A percentile compares a stretch with the other conserved stretches of the same genome.
Conservation (phyloP, 768 basidiomycete species). For the Tylopilus balloui region DNA sequence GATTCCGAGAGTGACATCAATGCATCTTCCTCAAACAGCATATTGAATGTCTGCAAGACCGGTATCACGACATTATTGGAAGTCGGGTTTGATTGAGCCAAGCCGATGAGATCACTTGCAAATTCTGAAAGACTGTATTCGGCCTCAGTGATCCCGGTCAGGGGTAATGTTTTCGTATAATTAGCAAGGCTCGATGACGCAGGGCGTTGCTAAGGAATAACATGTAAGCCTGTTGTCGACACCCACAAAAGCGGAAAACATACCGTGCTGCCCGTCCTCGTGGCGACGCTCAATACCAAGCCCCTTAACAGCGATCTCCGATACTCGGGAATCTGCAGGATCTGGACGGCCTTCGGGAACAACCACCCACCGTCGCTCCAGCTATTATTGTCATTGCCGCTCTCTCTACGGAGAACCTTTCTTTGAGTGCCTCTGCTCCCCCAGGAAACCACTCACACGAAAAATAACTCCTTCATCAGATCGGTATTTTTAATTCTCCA, state of each 20-base stretch:
- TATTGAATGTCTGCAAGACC: conserved; percentile 67
- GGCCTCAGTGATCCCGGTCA: conserved; percentile 24
- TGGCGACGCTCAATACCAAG: conserved; percentile 73
- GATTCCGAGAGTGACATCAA: conserved; percentile 47
- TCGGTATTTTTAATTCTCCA: conserved; percentile 52
- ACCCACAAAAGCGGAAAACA: conserved; percentile 26
- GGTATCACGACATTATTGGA: conserved; percentile 81
- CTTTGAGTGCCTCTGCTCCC: conserved; percentile 1
- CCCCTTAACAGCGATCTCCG: conserved; percentile 62
- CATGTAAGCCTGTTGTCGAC: conserved; percentile 14
- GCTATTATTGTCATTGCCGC: conserved; percentile 28
- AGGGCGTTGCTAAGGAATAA: conserved; percentile 56
- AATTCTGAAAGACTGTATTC: conserved; percentile 51
- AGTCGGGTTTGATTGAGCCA: conserved; percentile 48
- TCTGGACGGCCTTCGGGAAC: conserved; percentile 65
- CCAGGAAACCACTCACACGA: conserved; percentile 36
- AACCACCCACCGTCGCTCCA: conserved; percentile 77
- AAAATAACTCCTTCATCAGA: conserved; percentile 51
- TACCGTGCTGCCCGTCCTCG: conserved; percentile 83
- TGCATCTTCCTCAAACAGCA: conserved; percentile 66
- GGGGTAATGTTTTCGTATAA: conserved; percentile 53
- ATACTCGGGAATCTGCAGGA: conserved; percentile 61
- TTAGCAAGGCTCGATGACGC: conserved; percentile 55
- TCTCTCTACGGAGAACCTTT: conserved; percentile 26
- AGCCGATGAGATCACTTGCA: conserved; percentile 51